Base-by-base conservation (phyloP, 345 rosid genomes). In the Murraya koenigii region DNA sequence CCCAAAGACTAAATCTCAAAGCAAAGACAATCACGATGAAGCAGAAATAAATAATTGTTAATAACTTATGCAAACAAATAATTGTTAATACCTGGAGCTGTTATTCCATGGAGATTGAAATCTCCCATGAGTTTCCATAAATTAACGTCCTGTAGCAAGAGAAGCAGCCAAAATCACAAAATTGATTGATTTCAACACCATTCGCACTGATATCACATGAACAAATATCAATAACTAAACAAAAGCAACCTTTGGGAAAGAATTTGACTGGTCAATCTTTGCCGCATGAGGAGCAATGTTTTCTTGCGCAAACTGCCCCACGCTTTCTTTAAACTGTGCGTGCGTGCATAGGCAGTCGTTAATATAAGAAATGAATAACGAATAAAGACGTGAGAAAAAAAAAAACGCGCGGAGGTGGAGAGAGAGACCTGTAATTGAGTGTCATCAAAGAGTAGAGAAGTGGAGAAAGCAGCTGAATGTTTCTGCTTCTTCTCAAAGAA, bases 321-420 rank as follows among this genome's bases (percentile, higher is more conserved):
- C 95, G 64, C 99, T 95, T 80, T 95, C 94, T 82, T 95, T 93
- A 80, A 95, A 93, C 98, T 95, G 90, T n/a, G n/a, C n/a, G n/a
- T n/a, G n/a, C n/a, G n/a, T n/a, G n/a, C 49, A 44, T 13, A 44
- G 2, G 10, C 8, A 41, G 64, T 47, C n/a, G 44, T 11, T 4
- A 22, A 52, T 5, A 3, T 7, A 17, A 5, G 28, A 52, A 5
- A 20, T 0, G 11, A 9, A 62, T 3, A 14, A 39, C 9, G n/a
- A 19, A 38, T 8, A 8, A 26, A 59, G 35, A 17, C 41, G 15
- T 5, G 36, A 61, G 26, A 66, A 3, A 30, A 2, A 3, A 30
- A 2, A 55, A 44, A 71, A 44, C 30, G 9, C n/a, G 58, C 23
- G 28, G 23, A 49, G 49, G 49, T 44, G 49, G 49, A 44, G 49